Evolutionary conservation across 176 grass and related monocot species (phyloP).

Genomic region (Eleusine indica): DNA sequence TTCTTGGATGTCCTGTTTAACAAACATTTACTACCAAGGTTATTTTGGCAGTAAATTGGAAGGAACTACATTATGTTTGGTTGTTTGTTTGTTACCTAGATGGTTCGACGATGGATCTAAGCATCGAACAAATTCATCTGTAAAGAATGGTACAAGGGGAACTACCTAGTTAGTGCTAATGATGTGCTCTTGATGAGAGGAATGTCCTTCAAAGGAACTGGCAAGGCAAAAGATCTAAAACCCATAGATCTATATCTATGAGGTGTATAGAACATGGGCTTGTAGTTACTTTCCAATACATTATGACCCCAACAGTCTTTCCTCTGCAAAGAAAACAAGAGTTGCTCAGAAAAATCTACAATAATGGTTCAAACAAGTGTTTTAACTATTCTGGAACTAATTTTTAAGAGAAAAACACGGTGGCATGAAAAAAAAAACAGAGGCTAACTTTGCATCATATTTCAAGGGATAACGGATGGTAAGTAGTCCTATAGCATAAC

Average conservation of each 20-base stretch:
- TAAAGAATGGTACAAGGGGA: conserved; percentile 29
- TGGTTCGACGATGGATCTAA: conserved; percentile 2
- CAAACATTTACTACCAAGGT: neutral
- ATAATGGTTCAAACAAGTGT: conserved; percentile 21
- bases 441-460: neutral
- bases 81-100: neutral
- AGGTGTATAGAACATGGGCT: conserved; percentile 50
- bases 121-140: neutral
- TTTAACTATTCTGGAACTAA: conserved; percentile 8
- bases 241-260: conserved; percentile 47
- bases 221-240: conserved; percentile 60
- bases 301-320: conserved; percentile 48
- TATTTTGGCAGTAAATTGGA: neutral
- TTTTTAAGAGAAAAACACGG: neutral
- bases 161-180: conserved; percentile 69
- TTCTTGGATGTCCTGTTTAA: conserved; percentile 14
- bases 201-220: conserved; percentile 55
- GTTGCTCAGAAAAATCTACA: conserved; percentile 15
- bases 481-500: neutral
- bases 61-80: conserved; percentile 2
- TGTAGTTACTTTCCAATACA: conserved; percentile 55
- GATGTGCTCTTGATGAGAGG: conserved; percentile 77
- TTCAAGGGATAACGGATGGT: neutral
- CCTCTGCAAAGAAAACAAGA: conserved; percentile 52
- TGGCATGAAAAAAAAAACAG: neutral